Conservation (phyloP, 257 asterid species). For the Leptodermis oblonga region DNA sequence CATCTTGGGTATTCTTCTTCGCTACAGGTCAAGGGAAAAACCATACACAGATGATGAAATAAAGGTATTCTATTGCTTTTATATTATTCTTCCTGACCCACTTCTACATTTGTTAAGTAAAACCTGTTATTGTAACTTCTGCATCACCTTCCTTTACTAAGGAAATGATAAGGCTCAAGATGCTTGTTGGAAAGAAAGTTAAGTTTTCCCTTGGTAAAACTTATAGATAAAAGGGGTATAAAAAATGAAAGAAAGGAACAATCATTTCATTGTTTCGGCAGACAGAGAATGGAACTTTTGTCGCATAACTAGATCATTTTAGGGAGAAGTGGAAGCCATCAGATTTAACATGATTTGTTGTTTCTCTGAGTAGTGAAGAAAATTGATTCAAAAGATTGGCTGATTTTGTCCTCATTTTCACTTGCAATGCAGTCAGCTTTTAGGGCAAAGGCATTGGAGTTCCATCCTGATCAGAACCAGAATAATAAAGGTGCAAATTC, state of each 20-base stretch:
- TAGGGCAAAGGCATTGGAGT: slow-evolving; percentile 77
- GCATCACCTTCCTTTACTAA: not conserved
- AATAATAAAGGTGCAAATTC: slow-evolving; percentile 58
- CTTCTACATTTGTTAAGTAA: not conserved
- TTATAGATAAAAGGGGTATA: not conserved
- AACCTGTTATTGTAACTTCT: not conserved
- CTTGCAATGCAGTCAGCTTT: slow-evolving; percentile 69
- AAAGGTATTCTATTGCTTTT: slow-evolving; percentile 45
- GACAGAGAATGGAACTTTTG: not conserved
- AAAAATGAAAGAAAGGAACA: too few species aligned
- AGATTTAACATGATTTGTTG: not conserved
- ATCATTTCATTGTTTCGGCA: not conserved
- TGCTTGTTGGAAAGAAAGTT: not conserved
- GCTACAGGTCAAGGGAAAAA: slow-evolving; percentile 58
- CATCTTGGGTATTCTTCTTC: slow-evolving; percentile 23
- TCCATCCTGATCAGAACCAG: slow-evolving; percentile 94
- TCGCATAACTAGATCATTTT: too few species aligned
- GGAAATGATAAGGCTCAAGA: not conserved
- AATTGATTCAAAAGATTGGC: not conserved
- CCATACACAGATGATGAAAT: slow-evolving; percentile 63
- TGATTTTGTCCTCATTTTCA: slow-evolving; percentile 11
- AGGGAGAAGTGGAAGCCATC: not conserved
- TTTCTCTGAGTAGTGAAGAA: not conserved
- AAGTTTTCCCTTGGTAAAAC: not conserved
- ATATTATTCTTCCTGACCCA: not conserved